phyloP scores from a whole-genome alignment of 768 basidiomycete genomes.

The Termitomyces sp. region DNA sequence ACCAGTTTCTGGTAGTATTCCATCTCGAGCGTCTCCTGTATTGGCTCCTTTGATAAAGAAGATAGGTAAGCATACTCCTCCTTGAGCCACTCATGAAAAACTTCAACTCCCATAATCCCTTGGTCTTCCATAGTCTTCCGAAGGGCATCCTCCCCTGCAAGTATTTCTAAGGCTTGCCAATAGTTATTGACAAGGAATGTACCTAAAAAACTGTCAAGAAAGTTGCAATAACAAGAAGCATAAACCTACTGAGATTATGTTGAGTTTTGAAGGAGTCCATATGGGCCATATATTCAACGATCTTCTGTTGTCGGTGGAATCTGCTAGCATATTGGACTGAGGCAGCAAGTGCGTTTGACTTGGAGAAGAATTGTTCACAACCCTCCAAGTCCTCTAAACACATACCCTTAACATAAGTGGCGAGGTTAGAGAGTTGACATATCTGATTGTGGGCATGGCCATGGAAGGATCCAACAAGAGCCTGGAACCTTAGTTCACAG shows the following conservation, averaged over 20 bases:
- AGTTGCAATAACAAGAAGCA: no score
- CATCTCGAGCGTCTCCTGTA: no score
- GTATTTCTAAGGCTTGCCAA: no score
- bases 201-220: no score
- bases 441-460: slow-evolving; percentile 21
- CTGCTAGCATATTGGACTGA: slow-evolving; percentile 12
- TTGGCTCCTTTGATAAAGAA: no score
- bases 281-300: neutral
- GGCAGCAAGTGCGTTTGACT: slow-evolving; percentile 21
- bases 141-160: no score
- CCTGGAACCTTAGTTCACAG: neutral
- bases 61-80: neutral
- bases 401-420: slow-evolving; percentile 20
- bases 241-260: neutral
- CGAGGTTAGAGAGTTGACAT: slow-evolving; percentile 19
- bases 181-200: no score
- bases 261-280: neutral
- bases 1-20: no score
- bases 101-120: neutral
- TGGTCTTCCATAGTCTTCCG: slow-evolving; percentile 2
- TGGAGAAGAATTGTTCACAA: slow-evolving; percentile 22
- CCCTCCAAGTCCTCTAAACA: slow-evolving; percentile 30
- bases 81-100: neutral
- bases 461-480: slow-evolving; percentile 21
- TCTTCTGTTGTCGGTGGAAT: slow-evolving; percentile 20